Percentiles rank a stretch among this genome's conserved stretches.
Evolutionary conservation across 2,329 filamentous ascomycete genomes (phyloP).

Genomic region (Botrytis sinoallii): DNA sequence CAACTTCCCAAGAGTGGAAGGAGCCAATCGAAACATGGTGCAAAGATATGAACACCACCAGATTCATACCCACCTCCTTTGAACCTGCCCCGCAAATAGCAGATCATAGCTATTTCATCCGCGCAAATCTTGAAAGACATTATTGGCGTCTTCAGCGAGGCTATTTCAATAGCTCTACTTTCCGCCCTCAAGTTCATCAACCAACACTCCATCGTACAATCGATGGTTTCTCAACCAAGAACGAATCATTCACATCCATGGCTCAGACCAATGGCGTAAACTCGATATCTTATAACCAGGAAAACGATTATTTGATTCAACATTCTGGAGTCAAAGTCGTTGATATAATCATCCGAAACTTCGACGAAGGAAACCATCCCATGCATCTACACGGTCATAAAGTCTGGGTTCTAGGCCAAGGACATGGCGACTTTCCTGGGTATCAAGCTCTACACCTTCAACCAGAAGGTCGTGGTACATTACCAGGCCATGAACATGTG

Average conservation of each 20-base stretch:
- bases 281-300: slow-evolving; percentile 45
- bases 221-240: slow-evolving; percentile 43
- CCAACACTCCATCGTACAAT: slow-evolving; percentile 52
- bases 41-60: slow-evolving; percentile 41
- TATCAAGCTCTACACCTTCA: slow-evolving; percentile 43
- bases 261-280: slow-evolving; percentile 49
- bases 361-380: slow-evolving; percentile 67
- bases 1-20: slow-evolving; percentile 43
- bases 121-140: slow-evolving; percentile 58
- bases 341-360: slow-evolving; percentile 74
- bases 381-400: slow-evolving; percentile 75
- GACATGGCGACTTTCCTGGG: slow-evolving; percentile 59
- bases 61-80: slow-evolving; percentile 45
- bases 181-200: slow-evolving; percentile 46
- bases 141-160: slow-evolving; percentile 56
- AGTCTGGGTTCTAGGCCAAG: slow-evolving; percentile 59
- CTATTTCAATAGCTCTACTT: slow-evolving; percentile 56
- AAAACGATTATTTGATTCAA: slow-evolving; percentile 58
- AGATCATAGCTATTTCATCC: slow-evolving; percentile 52
- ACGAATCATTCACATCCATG: slow-evolving; percentile 47
- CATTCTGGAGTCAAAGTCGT: slow-evolving; percentile 59
- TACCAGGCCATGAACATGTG: slow-evolving; percentile 38
- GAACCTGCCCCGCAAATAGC: slow-evolving; percentile 46
- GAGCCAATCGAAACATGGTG: slow-evolving; percentile 39
- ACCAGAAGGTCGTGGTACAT: slow-evolving; percentile 31